Base-by-base conservation (phyloP, 176 grass and related monocot species). In the Aegilops speltoides region DNA sequence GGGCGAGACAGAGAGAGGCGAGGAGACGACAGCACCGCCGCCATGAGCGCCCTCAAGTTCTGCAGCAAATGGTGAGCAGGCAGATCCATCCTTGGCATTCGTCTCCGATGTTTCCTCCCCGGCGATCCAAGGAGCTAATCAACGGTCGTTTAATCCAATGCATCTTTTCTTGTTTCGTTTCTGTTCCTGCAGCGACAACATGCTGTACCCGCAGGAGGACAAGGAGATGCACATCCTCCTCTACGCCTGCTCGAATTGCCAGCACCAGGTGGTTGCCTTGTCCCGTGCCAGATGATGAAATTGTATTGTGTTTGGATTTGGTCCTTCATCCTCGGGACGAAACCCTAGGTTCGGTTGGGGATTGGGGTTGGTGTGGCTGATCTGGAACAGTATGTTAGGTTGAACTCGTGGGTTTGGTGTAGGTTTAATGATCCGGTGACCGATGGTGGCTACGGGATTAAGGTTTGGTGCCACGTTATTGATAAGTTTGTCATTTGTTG, bases 171-270 rank as follows among this genome's bases (percentile, higher is more conserved):
- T 9, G 16, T 10, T 8, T 46, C 33, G 26, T 85, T 34, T 71
- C 46, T 86, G 15, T 57, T 36, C 11, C 22, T 31, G 23, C 83
- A 98, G 96, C 90, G 92, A 92, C 90, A 98, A 98, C 88, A 95
- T 95, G 85, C 70, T 98, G 37, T 95, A 95, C 84, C 96, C 93
- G 56, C 86, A 81, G 83, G 96, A 94, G 85, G 93, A 98, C 86
- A 95, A 89, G 84, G 96, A 92, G 76, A 91, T 69, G 64, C 75
- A 29, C 83, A 77, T 63, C 52, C 93, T 98, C 64, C 68, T 92
- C 75, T 95, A 95, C 79, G 84, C 93, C 14, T 98, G 96, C 77
- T 86, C 85, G 25, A 75, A 88, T 46, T 98, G 93, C 73, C 81
- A 95, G 41, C 87, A 98, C 84, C 82, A 98, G 93, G 91, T 82